Percentiles rank a stretch among this genome's conserved stretches.
phyloP scores from a whole-genome alignment of 2,329 filamentous ascomycete species.

The Claviceps sp. region DNA sequence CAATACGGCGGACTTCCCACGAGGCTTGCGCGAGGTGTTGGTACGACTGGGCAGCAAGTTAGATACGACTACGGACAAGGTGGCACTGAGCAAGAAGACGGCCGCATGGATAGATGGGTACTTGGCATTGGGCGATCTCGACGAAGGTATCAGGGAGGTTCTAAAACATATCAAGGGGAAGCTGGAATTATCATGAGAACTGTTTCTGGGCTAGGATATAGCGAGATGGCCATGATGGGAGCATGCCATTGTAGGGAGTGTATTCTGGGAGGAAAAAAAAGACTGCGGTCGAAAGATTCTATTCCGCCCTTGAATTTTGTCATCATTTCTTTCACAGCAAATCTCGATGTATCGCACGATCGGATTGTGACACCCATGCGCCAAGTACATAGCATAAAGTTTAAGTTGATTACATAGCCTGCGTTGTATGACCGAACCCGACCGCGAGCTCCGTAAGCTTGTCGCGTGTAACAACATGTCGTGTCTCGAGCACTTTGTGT shows the following conservation, averaged over 20 bases:
- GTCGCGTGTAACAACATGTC: neutral
- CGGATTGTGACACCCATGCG: neutral
- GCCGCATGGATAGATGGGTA: slow-evolving; percentile 41
- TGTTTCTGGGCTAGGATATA: neutral
- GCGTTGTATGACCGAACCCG: neutral
- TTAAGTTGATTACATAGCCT: neutral
- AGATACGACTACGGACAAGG: slow-evolving; percentile 31
- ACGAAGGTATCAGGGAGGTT: slow-evolving; percentile 41
- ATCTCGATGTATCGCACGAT: too few relatives aligned
- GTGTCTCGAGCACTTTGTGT: neutral
- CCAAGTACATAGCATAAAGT: neutral
- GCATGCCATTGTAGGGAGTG: neutral
- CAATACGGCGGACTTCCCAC: slow-evolving; percentile 57
- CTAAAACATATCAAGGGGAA: slow-evolving; percentile 36
- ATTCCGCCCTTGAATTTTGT: neutral
- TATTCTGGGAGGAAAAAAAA: neutral
- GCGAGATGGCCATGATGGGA: neutral
- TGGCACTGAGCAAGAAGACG: slow-evolving; percentile 33
- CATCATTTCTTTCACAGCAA: too few relatives aligned
- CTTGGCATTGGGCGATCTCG: slow-evolving; percentile 34
- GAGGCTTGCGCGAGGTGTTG: slow-evolving; percentile 53
- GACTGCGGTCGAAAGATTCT: neutral
- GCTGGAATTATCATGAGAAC: slow-evolving; percentile 8
- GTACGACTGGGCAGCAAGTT: slow-evolving; percentile 41
- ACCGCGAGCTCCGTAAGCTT: neutral